phyloP scores from a whole-genome alignment of 2,329 filamentous ascomycete species.

The Clarireedia homoeocarpa region DNA sequence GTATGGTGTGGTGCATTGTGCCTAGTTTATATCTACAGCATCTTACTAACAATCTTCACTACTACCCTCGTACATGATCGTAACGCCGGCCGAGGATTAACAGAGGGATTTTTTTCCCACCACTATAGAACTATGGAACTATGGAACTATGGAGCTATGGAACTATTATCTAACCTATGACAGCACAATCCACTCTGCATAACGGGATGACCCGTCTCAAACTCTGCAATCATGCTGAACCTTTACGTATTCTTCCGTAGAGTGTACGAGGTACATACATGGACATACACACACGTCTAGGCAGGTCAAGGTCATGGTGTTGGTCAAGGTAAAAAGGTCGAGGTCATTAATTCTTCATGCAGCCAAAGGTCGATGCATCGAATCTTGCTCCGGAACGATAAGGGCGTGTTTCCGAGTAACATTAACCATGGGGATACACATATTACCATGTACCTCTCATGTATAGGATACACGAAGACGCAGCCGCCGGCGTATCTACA shows the following conservation, averaged over 20 bases:
- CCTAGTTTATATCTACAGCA: background rate
- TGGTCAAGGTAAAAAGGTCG: no score
- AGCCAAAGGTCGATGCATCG: slow-evolving; percentile 3
- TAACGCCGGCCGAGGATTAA: slow-evolving; percentile 1
- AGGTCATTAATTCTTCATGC: background rate
- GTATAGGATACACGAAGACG: slow-evolving; percentile 14
- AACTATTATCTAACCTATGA: background rate
- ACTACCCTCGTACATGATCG: background rate
- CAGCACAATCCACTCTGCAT: background rate
- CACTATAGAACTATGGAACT: background rate
- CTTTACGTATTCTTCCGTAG: no score
- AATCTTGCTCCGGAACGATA: slow-evolving; percentile 26
- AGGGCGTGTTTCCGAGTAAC: slow-evolving; percentile 21
- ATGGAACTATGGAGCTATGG: background rate
- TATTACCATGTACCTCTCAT: slow-evolving; percentile 7
- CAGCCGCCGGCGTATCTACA: slow-evolving; percentile 1
- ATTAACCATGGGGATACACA: slow-evolving; percentile 12
- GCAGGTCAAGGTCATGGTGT: no score
- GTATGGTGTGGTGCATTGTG: no score
- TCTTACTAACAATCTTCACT: background rate
- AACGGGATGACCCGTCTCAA: slow-evolving; percentile 7
- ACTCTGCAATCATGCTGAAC: no score
- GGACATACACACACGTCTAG: no score
- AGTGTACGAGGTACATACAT: no score
- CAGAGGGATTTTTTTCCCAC: background rate